Conservation (phyloP, 2,329 filamentous ascomycete genomes). For the Diaporthe humulicola region DNA sequence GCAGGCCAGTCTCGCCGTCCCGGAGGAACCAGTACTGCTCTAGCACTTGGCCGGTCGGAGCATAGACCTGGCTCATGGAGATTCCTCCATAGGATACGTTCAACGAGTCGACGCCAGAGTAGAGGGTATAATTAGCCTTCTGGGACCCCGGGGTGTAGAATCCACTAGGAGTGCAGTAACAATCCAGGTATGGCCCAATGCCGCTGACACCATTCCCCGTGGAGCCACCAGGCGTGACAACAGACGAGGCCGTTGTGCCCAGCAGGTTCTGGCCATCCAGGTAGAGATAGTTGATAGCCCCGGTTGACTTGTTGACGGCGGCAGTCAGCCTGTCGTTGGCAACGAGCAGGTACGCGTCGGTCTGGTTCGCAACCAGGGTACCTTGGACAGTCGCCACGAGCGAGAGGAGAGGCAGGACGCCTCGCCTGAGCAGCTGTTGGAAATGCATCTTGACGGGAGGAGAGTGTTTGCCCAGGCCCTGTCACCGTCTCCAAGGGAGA, state of each 20-base stretch:
- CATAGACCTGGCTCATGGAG: slow-evolving; percentile 70
- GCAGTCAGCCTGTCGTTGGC: slow-evolving; percentile 39
- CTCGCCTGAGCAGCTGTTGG: not conserved
- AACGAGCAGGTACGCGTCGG: slow-evolving; percentile 37
- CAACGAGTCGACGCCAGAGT: slow-evolving; percentile 63
- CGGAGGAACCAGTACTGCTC: slow-evolving; percentile 76
- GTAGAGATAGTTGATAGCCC: slow-evolving; percentile 32
- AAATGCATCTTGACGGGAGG: slow-evolving; percentile 29
- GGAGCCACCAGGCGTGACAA: slow-evolving; percentile 37
- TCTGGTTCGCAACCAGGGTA: slow-evolving; percentile 38
- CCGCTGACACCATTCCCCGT: slow-evolving; percentile 33
- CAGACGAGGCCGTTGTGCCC: slow-evolving; percentile 12
- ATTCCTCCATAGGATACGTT: slow-evolving; percentile 69
- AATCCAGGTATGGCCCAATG: slow-evolving; percentile 56
- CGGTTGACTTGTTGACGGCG: slow-evolving; percentile 38
- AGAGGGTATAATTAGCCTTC: slow-evolving; percentile 63
- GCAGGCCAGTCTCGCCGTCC: slow-evolving; percentile 73
- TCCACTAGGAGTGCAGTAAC: slow-evolving; percentile 71
- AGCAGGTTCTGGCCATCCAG: slow-evolving; percentile 40
- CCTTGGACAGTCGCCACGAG: slow-evolving; percentile 21
- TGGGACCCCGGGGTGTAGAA: slow-evolving; percentile 69
- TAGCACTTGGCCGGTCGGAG: slow-evolving; percentile 68
- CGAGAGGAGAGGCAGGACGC: slow-evolving; percentile 2
- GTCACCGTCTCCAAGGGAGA: slow-evolving; percentile 2
- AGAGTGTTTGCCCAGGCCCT: not conserved